These are phyloP conservation scores for Aristolochia contorta DNA, from an alignment of 164 flowering plant genomes.

Conservation along the genomic window DNA sequence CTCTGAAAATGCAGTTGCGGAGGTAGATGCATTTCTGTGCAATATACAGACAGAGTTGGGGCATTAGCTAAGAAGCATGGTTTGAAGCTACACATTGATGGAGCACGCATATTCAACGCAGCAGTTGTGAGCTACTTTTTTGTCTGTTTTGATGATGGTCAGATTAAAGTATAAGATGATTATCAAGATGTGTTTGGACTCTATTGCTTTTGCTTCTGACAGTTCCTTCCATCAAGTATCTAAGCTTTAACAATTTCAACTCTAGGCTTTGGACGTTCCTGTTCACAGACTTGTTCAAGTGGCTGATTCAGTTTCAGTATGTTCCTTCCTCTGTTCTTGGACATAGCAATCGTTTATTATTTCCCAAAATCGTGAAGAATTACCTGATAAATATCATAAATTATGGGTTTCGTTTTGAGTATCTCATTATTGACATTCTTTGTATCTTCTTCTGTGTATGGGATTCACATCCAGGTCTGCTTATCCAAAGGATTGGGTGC, in stretches of 20 bases:
- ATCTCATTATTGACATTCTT: background rate
- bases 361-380: too few species aligned
- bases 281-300: slow-evolving; percentile 76
- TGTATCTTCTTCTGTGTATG: background rate
- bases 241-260: slow-evolving; percentile 4
- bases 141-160: background rate
- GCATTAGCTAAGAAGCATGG: slow-evolving; percentile 80
- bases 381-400: too few species aligned
- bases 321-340: background rate
- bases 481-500: slow-evolving; percentile 95
- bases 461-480: slow-evolving; percentile 44
- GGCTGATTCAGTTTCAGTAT: slow-evolving; percentile 93
- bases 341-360: background rate
- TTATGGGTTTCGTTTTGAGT: too few species aligned
- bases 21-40: slow-evolving; percentile 71
- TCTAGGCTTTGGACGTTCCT: slow-evolving; percentile 87
- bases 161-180: background rate
- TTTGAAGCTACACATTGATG: slow-evolving; percentile 91
- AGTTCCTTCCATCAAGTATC: background rate
- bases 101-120: slow-evolving; percentile 95
- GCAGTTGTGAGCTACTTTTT: slow-evolving; percentile 44
- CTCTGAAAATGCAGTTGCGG: slow-evolving; percentile 48
- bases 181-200: background rate
- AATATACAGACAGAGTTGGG: slow-evolving; percentile 77
- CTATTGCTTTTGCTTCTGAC: background rate